These are phyloP conservation scores for Cercospora zeae-maydis DNA, from an alignment of 2,329 filamentous ascomycete species.

Conservation along the genomic window DNA sequence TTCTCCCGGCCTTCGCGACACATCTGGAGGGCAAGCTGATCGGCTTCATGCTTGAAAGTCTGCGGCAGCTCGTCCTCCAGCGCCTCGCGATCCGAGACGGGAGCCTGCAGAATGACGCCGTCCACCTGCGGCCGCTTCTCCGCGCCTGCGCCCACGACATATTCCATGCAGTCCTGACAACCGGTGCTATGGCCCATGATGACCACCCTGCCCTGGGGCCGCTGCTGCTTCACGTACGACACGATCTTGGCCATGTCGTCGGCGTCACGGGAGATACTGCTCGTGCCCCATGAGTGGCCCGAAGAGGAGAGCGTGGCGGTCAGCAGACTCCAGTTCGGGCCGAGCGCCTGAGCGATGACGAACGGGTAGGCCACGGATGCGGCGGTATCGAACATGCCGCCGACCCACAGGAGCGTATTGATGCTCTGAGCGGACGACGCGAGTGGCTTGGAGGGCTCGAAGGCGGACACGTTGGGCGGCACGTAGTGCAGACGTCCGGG, in stretches of 20 bases:
- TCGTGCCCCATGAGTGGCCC: conserved; percentile 54
- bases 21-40: conserved; percentile 51
- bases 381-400: conserved; percentile 67
- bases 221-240: conserved; percentile 45
- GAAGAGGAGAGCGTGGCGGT: conserved; percentile 44
- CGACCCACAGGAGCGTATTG: conserved; percentile 66
- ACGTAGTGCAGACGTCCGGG: conserved; percentile 38
- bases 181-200: conserved; percentile 68
- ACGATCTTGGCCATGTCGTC: conserved; percentile 53
- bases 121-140: conserved; percentile 56
- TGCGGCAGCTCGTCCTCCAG: conserved; percentile 47
- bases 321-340: conserved; percentile 52
- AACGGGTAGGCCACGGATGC: conserved; percentile 60
- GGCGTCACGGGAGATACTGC: conserved; percentile 53
- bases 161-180: conserved; percentile 66
- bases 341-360: conserved; percentile 48
- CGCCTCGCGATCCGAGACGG: conserved; percentile 72
- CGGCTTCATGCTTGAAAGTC: conserved; percentile 41
- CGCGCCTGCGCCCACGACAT: conserved; percentile 42
- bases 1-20: conserved; percentile 41
- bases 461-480: conserved; percentile 42
- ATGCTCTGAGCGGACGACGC: conserved; percentile 29
- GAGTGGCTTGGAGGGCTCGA: conserved; percentile 41
- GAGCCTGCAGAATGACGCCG: conserved; percentile 75
- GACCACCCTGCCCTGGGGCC: conserved; percentile 54